Conservation (phyloP, 2,329 filamentous ascomycete species). For the Stachybotrys echinatus region DNA sequence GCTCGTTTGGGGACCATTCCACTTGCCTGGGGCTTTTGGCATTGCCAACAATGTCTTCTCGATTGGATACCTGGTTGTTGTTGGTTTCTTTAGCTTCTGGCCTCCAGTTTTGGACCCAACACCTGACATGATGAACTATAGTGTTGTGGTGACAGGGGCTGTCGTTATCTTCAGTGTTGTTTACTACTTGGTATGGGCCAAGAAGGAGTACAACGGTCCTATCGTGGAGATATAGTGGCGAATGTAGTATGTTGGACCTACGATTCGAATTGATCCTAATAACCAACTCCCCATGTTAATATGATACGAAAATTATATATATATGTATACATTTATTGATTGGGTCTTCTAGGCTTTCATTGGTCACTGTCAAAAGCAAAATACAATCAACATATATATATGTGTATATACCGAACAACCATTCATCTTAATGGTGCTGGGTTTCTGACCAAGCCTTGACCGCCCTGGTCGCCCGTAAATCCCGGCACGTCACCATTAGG, state of each 20-base stretch:
- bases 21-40: slow-evolving; percentile 42
- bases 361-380: too few species aligned
- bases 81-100: slow-evolving; percentile 54
- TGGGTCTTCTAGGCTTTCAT: too few species aligned
- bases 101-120: slow-evolving; percentile 25
- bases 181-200: slow-evolving; percentile 38
- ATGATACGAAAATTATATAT: too few species aligned
- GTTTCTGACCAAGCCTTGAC: too few species aligned
- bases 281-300: too few species aligned
- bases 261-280: too few species aligned
- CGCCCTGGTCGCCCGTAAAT: too few species aligned
- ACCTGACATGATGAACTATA: slow-evolving; percentile 40
- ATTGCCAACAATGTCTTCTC: slow-evolving; percentile 50
- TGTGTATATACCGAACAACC: too few species aligned
- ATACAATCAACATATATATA: too few species aligned
- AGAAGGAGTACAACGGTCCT: slow-evolving; percentile 40
- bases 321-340: too few species aligned
- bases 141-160: slow-evolving; percentile 35
- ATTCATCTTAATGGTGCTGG: too few species aligned
- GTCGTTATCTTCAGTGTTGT: slow-evolving; percentile 37
- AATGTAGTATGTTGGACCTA: background rate
- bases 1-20: slow-evolving; percentile 50
- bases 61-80: slow-evolving; percentile 45
- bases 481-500: too few species aligned
- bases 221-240: slow-evolving; percentile 18